Conservation (phyloP, 768 basidiomycete genomes). For the Paxillus ammoniavirescens region DNA sequence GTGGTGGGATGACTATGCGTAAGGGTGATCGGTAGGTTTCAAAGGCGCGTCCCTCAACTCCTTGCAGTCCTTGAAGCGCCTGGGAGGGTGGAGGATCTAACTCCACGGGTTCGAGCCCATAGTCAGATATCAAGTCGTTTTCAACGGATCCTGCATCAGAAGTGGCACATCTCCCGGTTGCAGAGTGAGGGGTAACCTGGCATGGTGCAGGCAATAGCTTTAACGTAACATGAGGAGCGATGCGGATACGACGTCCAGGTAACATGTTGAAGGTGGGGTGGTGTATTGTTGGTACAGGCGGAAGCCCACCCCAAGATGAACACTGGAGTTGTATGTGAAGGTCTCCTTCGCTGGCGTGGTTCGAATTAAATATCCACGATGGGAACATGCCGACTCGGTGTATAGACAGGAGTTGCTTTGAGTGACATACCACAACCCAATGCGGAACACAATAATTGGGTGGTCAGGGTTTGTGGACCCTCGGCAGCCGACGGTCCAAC, state of each 20-base stretch:
- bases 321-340: not conserved
- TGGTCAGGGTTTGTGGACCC: not conserved
- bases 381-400: not conserved
- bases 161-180: constrained; percentile 4
- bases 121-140: not conserved
- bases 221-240: constrained; percentile 5
- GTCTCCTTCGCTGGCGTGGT: not conserved
- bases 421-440: not conserved
- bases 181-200: not conserved
- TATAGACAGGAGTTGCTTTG: constrained; percentile 7
- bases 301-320: not conserved
- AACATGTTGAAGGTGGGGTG: constrained; percentile 8
- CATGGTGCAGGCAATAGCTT: constrained; percentile 3
- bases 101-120: not conserved
- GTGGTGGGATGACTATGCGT: not conserved
- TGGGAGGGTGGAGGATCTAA: not conserved
- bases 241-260: constrained; percentile 1
- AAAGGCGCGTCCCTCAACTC: not conserved
- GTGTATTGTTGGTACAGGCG: not conserved
- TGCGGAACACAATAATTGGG: not conserved
- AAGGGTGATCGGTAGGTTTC: not conserved
- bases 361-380: constrained; percentile 17
- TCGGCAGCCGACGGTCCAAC: too few species aligned
- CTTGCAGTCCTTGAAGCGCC: not conserved
- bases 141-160: not conserved